Evolutionary conservation across 768 basidiomycete species (phyloP), one percentile per base, ranked within the genome.

Genomic region (Jaapia argillacea): DNA sequence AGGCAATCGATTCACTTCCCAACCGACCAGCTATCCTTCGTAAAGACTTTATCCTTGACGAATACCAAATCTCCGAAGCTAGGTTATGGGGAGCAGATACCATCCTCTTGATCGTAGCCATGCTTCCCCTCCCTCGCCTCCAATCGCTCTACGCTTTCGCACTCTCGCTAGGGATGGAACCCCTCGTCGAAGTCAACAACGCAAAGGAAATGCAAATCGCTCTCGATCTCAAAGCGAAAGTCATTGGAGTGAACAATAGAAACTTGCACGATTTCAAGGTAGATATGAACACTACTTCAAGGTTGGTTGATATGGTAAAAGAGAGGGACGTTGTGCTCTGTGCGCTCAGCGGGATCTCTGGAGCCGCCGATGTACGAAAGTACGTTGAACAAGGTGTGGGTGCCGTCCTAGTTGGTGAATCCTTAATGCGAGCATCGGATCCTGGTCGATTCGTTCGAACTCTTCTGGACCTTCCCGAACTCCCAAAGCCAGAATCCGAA

Each of bases 231-330:
- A 84, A 84, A 6, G 80, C 93, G 21, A 90, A 86, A 54, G 84
- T 97, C 47, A 88, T 98, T 47, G 96, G 96, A 3, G 92, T 99
- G 44, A 99, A 99, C 67, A 99, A 99, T 63, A 79, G 96, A 28
- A 98, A 99, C 61, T 64, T 99, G 41, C 94, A 99, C 64, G 77
- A 92, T 57, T 98, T 99, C 67, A 67, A 90, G 44, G 96, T 99
- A 36, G 96, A 99, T 61, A 96, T 97, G 94, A 72, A 69, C 36
- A 99, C 93, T 7, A 98, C 94, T 4, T 85, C 77, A 48, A 73
- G 91, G 36, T 73, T 98, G 36, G 87, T 78, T 7, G 91, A 91
- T 46, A 88, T 83, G 84, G 81, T 79, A 20, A 70, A 71, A 47
- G 83, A 71, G 18, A 21, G 22, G 37, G 86, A 90, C 43, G 82